Conservation (phyloP, 306 rosid genomes). For the Lathyrus sativus region DNA sequence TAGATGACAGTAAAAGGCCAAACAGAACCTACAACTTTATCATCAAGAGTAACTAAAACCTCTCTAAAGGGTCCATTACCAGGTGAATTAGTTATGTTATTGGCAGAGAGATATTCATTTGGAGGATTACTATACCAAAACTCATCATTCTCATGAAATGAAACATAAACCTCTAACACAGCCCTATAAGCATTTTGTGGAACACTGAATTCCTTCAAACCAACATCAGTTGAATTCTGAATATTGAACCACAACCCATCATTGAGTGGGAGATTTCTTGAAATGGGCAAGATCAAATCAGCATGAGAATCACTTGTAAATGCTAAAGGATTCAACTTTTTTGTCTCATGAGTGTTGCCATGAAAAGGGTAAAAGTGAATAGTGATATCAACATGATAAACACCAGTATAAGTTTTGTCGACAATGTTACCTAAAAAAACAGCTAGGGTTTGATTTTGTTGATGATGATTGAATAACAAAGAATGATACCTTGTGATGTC, state of each 20-base stretch:
- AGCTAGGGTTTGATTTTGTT: slow-evolving; percentile 82
- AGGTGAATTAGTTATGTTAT: slow-evolving; percentile 52
- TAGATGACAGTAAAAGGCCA: slow-evolving; percentile 94
- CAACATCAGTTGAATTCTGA: slow-evolving; percentile 51
- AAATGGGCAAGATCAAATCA: slow-evolving; percentile 84
- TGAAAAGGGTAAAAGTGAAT: slow-evolving; percentile 65
- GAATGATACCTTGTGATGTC: slow-evolving; percentile 86
- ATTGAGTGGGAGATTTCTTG: slow-evolving; percentile 58
- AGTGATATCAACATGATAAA: slow-evolving; percentile 72
- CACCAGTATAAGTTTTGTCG: slow-evolving; percentile 69
- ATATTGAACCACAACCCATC: slow-evolving; percentile 86
- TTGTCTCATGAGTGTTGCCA: slow-evolving; percentile 4
- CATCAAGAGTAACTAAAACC: slow-evolving; percentile 73
- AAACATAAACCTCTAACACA: slow-evolving; percentile 86
- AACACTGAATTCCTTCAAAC: slow-evolving; percentile 55
- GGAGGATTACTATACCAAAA: slow-evolving; percentile 76
- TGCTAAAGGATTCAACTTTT: slow-evolving; percentile 31
- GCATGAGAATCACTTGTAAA: slow-evolving; percentile 54
- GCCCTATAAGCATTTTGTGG: slow-evolving; percentile 84
- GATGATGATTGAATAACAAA: slow-evolving; percentile 50
- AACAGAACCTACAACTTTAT: slow-evolving; percentile 58
- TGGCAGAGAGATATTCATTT: slow-evolving; percentile 64
- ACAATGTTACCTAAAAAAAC: slow-evolving; percentile 72
- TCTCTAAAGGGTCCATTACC: slow-evolving; percentile 94
- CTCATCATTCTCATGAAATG: slow-evolving; percentile 93